Evolutionary conservation across 23 red algal genomes (phyloP), one percentile per base, ranked within the genome.

Genomic region (Chondrus crispus): DNA sequence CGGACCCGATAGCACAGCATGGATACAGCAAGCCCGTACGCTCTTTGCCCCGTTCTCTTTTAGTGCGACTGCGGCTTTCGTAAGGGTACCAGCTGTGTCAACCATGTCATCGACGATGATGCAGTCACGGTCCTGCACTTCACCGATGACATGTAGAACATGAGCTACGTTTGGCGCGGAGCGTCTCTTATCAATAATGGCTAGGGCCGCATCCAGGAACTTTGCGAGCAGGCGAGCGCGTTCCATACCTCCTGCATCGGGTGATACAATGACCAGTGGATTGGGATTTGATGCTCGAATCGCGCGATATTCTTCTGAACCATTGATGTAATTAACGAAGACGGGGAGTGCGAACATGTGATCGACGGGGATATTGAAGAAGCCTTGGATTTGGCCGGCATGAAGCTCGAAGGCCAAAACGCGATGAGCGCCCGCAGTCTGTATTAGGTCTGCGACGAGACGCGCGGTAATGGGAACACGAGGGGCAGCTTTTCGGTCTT

Each of bases 51-150:
- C 97, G 16, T 96, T 87, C 35, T 96, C 88, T 81, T 95, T 99
- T 12, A 99, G 79, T 16, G 97, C 93, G 33, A 75, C 85, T 6
- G 95, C 97, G 0, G 94, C 97, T 85, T 99, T 91, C 6, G 94
- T 96, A 53, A 99, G 70, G 39, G 97, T 99, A 12, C 97, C 97
- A 4, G 97, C 97, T 18, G 97, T 99, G 80, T 99, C 97, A 22
- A 99, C 95, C 88, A 99, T 99, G 80, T 99, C 97, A 78, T 99
- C 97, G 20, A 96, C 94, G 81, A 99, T 99, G 9, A 99, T 91
- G 58, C 97, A 99, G 63, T 99, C 94, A n/a, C 93, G 80, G 43
- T 80, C 91, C 58, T 84, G 66, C 9, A 99, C 97, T 42, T 99
- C 97, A 2, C 97, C 97, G 84, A 99, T 96, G 68, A 99, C 94